Evolutionary conservation across 2,329 filamentous ascomycete genomes (phyloP).

Genomic region (Phaeosphaeria sp.): DNA sequence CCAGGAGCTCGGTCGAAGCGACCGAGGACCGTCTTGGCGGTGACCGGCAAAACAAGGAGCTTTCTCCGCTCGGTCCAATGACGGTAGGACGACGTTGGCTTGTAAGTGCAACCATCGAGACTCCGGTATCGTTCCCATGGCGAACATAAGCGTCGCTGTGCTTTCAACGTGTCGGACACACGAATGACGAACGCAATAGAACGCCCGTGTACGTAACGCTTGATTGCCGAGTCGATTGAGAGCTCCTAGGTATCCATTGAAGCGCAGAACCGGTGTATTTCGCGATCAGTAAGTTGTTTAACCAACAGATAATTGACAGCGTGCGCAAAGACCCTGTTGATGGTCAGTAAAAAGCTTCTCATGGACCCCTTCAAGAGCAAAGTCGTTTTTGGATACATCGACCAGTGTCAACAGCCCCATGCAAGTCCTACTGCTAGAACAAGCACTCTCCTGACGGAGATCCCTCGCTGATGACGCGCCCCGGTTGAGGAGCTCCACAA

Average conservation of each 20-base stretch:
- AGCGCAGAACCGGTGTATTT: too few relatives aligned
- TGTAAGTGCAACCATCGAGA: not conserved
- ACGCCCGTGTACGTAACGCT: not conserved
- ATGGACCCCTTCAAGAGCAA: too few relatives aligned
- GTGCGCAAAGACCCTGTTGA: too few relatives aligned
- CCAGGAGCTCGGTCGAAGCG: not conserved
- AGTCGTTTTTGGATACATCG: too few relatives aligned
- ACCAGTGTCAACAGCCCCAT: too few relatives aligned
- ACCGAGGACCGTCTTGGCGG: not conserved
- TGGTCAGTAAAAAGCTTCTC: too few relatives aligned
- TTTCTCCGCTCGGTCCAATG: not conserved
- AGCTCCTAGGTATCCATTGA: not conserved
- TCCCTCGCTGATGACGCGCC: too few relatives aligned
- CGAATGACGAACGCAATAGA: not conserved
- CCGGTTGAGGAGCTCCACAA: too few relatives aligned
- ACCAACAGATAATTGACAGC: not conserved
- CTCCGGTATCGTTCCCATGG: not conserved
- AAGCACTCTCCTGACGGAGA: too few relatives aligned
- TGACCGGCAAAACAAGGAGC: not conserved
- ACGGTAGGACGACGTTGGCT: not conserved
- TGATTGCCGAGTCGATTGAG: not conserved
- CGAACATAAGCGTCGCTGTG: not conserved
- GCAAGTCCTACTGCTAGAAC: too few relatives aligned
- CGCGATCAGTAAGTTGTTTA: not conserved
- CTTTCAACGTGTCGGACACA: not conserved